Base-by-base conservation (phyloP, 2,329 filamentous ascomycete species). In the Colletotrichum siamense region DNA sequence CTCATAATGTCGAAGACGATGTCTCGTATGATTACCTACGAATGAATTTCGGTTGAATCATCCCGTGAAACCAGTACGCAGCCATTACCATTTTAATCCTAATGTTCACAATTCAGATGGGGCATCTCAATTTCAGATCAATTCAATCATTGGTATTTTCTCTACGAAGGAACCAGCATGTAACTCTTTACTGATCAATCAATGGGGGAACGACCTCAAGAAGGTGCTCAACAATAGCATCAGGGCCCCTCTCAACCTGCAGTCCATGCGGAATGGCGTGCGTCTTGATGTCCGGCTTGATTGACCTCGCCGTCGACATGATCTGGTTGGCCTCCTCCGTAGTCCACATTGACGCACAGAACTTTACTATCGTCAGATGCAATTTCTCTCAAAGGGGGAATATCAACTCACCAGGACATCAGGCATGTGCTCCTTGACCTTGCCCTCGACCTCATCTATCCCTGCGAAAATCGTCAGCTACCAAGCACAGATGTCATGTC, bases 301-400 rank as follows among this genome's bases (percentile, higher is more conserved):
- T 84, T 2, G 82, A 80, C 73, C 84, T 83, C 2, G 89, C 89
- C 36, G 87, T 87, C 2, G 81, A 78, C 28, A 86, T 82, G 30
- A 91, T 90, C 75, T 86, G 80, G 8, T 83, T 79, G 28, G 85
- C 86, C 81, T 91, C 84, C 77, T 91, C 88, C 1, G 85, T 79
- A 1, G 85, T 85, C 86, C 86, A 88, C 86, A 87, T 88, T n/a
- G 85, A 93, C 4, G 92, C 92, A 68, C 89, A 91, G 84, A 92
- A 93, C 90, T 92, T 16, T 34, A 8, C 18, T 22, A 16, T 52
- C 52, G 34, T 65, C 34, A 64, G 32, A 24, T n/a, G 10, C 1
- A 5, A 34, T 1, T 2, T n/a, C 32, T 22, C 32, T 15, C 8
- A 18, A 8, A 59, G 8, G 4, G 22, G 8, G 8, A 1, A 13